A percentile compares a stretch with the other conserved stretches of the same genome.
Evolutionary conservation across 371 early-diverging fungal genomes (phyloP).

Genomic region (Apophysomyces elegans): DNA sequence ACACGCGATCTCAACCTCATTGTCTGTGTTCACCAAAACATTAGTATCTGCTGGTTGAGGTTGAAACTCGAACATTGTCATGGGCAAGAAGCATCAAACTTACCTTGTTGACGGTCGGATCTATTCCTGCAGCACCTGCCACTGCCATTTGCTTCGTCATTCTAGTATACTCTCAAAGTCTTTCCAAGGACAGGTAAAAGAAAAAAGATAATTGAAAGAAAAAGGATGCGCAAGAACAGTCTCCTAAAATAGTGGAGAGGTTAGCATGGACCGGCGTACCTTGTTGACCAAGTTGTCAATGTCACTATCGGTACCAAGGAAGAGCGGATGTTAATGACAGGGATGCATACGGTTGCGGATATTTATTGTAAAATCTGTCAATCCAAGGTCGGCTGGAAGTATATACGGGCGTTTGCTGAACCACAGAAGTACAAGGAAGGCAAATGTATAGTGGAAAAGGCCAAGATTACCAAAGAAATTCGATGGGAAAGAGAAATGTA

Average conservation of each 20-base stretch:
- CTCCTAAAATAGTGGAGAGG: background rate
- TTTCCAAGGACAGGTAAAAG: slow-evolving; percentile 26
- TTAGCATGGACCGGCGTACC: slow-evolving; percentile 71
- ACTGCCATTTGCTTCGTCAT: slow-evolving; percentile 28
- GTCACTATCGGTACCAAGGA: slow-evolving; percentile 63
- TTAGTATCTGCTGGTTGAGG: background rate
- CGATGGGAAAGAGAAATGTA: slow-evolving; percentile 33
- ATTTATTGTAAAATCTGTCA: slow-evolving; percentile 69
- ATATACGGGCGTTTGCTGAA: slow-evolving; percentile 59
- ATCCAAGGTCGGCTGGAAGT: slow-evolving; percentile 82
- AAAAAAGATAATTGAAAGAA: background rate
- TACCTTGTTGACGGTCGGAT: slow-evolving; percentile 21
- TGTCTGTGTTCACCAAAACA: background rate
- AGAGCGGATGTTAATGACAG: slow-evolving; percentile 77
- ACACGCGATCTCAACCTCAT: background rate
- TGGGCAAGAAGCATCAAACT: slow-evolving; percentile 17
- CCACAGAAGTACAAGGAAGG: slow-evolving; percentile 86
- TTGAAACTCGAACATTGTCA: background rate
- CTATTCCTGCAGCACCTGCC: slow-evolving; percentile 27
- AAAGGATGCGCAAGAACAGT: background rate
- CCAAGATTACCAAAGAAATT: slow-evolving; percentile 58
- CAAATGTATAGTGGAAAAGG: slow-evolving; percentile 74
- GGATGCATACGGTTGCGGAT: slow-evolving; percentile 80
- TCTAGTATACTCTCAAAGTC: slow-evolving; percentile 25
- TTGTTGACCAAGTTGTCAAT: slow-evolving; percentile 70